Evolutionary conservation across 495 filamentous ascomycete species (phyloP).

Genomic region (Neurospora sp.): DNA sequence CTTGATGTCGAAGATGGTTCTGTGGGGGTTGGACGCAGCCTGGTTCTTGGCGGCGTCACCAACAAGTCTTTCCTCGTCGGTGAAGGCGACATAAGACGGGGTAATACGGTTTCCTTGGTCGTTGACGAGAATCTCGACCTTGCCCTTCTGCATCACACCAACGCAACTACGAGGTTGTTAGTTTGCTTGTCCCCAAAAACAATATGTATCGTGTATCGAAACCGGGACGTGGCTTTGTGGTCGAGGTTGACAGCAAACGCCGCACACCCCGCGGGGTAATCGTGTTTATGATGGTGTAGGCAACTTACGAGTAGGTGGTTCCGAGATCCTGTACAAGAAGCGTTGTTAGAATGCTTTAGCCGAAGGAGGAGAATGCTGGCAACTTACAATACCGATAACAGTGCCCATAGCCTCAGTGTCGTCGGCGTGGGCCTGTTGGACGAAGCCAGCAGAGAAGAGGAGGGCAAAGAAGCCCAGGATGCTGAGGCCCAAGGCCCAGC

Average conservation of each 20-base stretch:
- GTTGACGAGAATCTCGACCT: conserved; percentile 95
- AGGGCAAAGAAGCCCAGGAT: conserved; percentile 60
- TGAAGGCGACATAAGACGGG: conserved; percentile 97
- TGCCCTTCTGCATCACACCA: conserved; percentile 97
- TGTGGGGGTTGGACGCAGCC: conserved; percentile 80
- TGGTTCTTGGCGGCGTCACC: conserved; percentile 99
- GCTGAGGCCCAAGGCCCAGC: conserved; percentile 35
- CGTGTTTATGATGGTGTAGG: not conserved
- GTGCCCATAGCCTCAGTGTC: conserved; percentile 73
- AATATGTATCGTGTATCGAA: not conserved
- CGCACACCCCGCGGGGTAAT: not conserved
- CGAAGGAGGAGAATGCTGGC: not conserved
- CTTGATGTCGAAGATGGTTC: conserved; percentile 92
- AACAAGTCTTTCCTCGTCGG: conserved; percentile 91
- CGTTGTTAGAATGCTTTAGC: conserved; percentile 9
- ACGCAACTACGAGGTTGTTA: conserved; percentile 45
- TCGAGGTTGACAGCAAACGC: not conserved
- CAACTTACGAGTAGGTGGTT: conserved; percentile 82
- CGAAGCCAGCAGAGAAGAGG: conserved; percentile 61
- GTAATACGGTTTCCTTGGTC: conserved; percentile 99
- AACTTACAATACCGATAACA: conserved; percentile 79
- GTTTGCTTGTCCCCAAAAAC: not conserved
- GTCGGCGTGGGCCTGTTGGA: conserved; percentile 64
- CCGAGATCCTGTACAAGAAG: conserved; percentile 58
- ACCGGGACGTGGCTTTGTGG: not conserved